Evolutionary conservation across 1,284 basidiomycete genomes (phyloP), one percentile per base, ranked within the genome.

Genomic region (Pterulicium gracile): DNA sequence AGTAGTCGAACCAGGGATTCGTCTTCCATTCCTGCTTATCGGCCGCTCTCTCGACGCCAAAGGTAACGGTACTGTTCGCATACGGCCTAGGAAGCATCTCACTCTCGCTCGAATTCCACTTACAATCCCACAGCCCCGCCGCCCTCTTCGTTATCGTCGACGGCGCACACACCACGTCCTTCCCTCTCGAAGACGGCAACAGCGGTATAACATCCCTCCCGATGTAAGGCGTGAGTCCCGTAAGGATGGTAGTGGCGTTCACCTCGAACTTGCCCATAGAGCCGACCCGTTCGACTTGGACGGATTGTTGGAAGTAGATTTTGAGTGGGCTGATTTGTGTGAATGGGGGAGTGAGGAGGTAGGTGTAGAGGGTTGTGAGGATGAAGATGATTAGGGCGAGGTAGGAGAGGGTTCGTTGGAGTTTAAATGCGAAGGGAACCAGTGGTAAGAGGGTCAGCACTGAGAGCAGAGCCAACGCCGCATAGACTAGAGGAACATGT

Each of bases 251-350:
- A 46, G 55, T 56, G 19, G 56, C 52, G 1, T 52, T 54, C 4
- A 49, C 44, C 39, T 56, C 56, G 7, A 32, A 7, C 10, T 32
- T n/a, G 27, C n/a, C n/a, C n/a, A 10, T 32, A 32, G 10, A 10
- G 27, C 10, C 27, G 24, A 10, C 4, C 12, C 21, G 19, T 23
- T 22, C 17, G 32, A 86, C 60, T 44, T 72, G 60, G 15, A 84
- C 66, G 0, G 56, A 65, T 55, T 87, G 83, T 44, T 70, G 67
- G 66, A 85, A 88, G 59, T 69, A 83, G 0, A 86, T 61, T 51
- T 85, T 87, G 53, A 87, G 62, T 0, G 83, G 82, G 2, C 69
- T 60, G 19, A 70, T 59, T 22, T 65, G 59, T 12, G 73, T 73
- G 63, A 88, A 88, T 0, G 85, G 85, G 61, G 78, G 80, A 13